These are phyloP conservation scores for Pyropia haitanensis DNA, from an alignment of 23 red algal species.

Conservation along the genomic window DNA sequence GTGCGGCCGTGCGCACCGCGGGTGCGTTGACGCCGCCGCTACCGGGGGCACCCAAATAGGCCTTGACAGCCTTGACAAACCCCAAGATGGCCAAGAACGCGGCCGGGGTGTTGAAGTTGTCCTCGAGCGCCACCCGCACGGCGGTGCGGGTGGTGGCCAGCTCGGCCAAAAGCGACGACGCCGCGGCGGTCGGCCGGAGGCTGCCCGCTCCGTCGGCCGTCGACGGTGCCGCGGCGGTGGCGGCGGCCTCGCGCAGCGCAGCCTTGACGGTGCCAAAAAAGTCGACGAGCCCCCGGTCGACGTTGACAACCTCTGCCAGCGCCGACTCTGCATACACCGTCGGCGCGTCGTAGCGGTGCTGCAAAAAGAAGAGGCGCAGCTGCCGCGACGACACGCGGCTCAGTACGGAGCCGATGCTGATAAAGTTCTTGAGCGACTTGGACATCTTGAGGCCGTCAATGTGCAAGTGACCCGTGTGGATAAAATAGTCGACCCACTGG, in stretches of 20 bases:
- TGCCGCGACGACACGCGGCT: constrained; percentile 57
- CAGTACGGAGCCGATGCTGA: constrained; percentile 69
- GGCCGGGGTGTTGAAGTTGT: constrained; percentile 82
- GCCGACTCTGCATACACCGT: constrained; percentile 83
- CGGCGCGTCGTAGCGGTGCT: constrained; percentile 67
- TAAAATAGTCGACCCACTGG: constrained; percentile 83
- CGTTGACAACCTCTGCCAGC: constrained; percentile 61
- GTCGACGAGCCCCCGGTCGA: constrained; percentile 58
- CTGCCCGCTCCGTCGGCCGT: background rate
- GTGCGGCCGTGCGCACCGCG: constrained; percentile 18
- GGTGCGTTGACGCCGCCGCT: constrained; percentile 6
- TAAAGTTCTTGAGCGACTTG: constrained; percentile 99
- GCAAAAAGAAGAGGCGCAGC: constrained; percentile 64
- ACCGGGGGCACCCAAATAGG: constrained; percentile 31
- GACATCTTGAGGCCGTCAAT: constrained; percentile 99
- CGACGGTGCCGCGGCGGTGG: background rate
- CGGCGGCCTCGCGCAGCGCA: constrained; percentile 41
- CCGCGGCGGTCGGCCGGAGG: constrained; percentile 25
- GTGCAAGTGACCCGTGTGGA: constrained; percentile 92
- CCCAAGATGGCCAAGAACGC: constrained; percentile 41
- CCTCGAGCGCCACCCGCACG: constrained; percentile 33
- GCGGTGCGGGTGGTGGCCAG: constrained; percentile 14
- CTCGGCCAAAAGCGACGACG: constrained; percentile 27
- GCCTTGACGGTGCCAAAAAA: constrained; percentile 70
- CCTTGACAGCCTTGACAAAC: constrained; percentile 56